Base-by-base conservation (phyloP, 2,329 filamentous ascomycete species). In the Arthrinium phaeospermum region DNA sequence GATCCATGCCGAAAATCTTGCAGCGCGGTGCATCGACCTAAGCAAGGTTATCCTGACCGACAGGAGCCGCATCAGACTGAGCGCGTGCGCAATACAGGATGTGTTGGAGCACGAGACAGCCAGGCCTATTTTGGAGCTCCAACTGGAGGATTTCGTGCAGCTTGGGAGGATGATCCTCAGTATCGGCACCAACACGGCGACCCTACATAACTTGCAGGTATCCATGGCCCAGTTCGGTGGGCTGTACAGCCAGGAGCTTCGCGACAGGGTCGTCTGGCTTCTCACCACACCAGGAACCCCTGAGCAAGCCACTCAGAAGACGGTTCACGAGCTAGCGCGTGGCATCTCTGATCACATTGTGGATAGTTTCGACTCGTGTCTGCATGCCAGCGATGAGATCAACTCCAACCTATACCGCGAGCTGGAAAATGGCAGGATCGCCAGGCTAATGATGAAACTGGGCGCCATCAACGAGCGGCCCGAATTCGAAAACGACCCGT, bases 11-110 rank as follows among this genome's bases (percentile, higher is more conserved):
- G 90, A 89, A 71, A 93, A 93, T 27, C 86, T 98, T 53, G 96
- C 96, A 30, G 96, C 95, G 49, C 90, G 95, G 68, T 92, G 96
- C 70, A 91, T 99, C 67, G 94, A 96, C 73, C 88, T 94, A 16
- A 96, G 91, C 82, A 98, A 98, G 81, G 92, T 99, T 72, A 88
- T 99, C 22, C 80, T 98, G 30, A 98, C 96, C 0, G 93, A 94
- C 64, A 98, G 96, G 83, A 96, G 96, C 79, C 92, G 95, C 45
- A 90, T 99, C 74, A 92, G 96, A 45, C 86, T 99, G 57, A 96
- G 93, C 78, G 95, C 93, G 22, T 98, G 96, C 81, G 93, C 92
- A 1, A 92, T 99, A 45, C 86, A 98, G 73, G 96, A 99, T 79
- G 94, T 99, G 46, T 89, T 97, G 24, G 92, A 97, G 73, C 94